Evolutionary conservation across 164 flowering plant genomes (phyloP), one percentile per base, ranked within the genome.

Genomic region (Sedum album): DNA sequence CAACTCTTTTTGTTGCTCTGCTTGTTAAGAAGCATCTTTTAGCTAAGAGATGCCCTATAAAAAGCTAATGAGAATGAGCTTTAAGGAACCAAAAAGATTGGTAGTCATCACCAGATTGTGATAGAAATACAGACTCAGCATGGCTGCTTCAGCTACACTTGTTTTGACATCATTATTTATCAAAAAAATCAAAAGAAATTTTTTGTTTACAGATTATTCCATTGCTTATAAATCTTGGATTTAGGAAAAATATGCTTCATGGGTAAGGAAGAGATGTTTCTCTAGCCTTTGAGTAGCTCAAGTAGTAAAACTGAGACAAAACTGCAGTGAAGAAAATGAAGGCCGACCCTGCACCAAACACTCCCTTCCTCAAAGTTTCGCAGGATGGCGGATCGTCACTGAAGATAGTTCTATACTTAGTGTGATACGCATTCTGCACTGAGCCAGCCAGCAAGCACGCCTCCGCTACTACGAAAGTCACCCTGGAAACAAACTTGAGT

Each of bases 231-330:
- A 44, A 15, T 1, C 17, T n/a, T 49, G 55, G 25, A 49, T 49
- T 17, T 4, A 4, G 11, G 55, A 9, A n/a, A 21, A 7, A 8
- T 21, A 53, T 21, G 8, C 14, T 26, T 65, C 46, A 65, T n/a
- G 67, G 67, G 26, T 65, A 65, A 3, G 67, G 67, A 21, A 17
- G 48, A 25, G 21, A 38, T 11, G 44, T 36, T 33, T 31, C 67
- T 41, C 67, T 65, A 21, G 67, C 67, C 30, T 65, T 65, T 65
- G 67, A 65, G 42, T 65, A 65, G 46, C 36, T n/a, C 26, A 36
- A 6, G n/a, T 65, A 65, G 46, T 65, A 65, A 41, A 36, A 36
- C 46, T 65, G 46, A 5, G 46, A 65, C 42, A 65, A 31, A 18
- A 65, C 21, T 65, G 26, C 67, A 6, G 67, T 65, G 48, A 65